Evolutionary conservation across 2,329 filamentous ascomycete genomes (phyloP), one percentile per base, ranked within the genome.

Genomic region (Calonectria hongkongensis): DNA sequence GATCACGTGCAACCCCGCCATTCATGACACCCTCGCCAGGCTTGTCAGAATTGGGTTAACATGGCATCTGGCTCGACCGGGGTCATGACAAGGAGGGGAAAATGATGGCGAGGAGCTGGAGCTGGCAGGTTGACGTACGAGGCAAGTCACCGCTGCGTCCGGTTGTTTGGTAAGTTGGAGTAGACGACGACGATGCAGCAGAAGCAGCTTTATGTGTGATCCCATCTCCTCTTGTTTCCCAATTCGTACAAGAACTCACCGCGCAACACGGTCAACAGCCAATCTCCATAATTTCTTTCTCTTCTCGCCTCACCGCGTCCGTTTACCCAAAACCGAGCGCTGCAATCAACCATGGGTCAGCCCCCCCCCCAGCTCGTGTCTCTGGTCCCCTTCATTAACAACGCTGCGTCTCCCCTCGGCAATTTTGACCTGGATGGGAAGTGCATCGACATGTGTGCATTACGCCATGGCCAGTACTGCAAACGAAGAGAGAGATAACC

Each of bases 141-240:
- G 64, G 64, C 64, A 71, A 62, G 68, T 71, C 54, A 63, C 64
- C 47, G 64, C 69, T 58, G 48, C 21, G 60, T 41, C 62, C 48
- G 25, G 12, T 21, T 28, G 54, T 39, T 16, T 58, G 54, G 54
- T 58, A 58, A 58, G 41, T 16, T 39, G 51, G 16, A 39, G 18
- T 21, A 21, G 54, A 27, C 9, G 10, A 36, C 30, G n/a, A 58
- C n/a, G 30, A 39, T 54, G 50, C 15, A 33, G 50, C 50, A 36
- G 33, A 2, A 36, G 43, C 43, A 45, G 43, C 43, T n/a, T 58
- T 58, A 21, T 58, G 21, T 39, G 21, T 60, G 21, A 36, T 18
- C 7, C 28, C n/a, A 33, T 25, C 33, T 39, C 43, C 6, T 56
- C 43, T 58, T 27, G 43, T 58, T 65, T 65, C 30, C 54, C 30